Evolutionary conservation across 176 grass and related monocot genomes (phyloP), one percentile per base, ranked within the genome.

Genomic region (Calamus simplicifolius): DNA sequence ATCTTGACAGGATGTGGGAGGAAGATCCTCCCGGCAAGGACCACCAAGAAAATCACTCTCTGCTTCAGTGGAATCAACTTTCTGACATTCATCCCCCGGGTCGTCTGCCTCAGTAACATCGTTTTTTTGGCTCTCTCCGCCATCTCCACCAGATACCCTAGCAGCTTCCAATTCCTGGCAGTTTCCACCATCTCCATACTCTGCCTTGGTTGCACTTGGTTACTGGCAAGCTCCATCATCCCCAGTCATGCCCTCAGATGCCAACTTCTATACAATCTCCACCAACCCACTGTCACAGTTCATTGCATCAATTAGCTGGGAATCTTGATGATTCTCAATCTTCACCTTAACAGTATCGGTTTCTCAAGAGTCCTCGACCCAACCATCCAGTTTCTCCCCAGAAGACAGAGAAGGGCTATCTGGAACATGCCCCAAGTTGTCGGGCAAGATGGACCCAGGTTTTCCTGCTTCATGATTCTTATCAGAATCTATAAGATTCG

Each of bases 361-460:
- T 43, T 61, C 63, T 51, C 66, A 16, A 27, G 52, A 68, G 17
- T 17, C 62, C 49, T 75, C 60, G 19, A 48, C 59, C 18, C 43
- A 35, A 66, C 5, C 59, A 62, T 77, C 55, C 57, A 19, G 19
- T n/a, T 65, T 63, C 31, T 75, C 64, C 51, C 51, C 31, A 13
- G 69, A 53, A 51, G 28, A 71, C 19, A 68, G 7, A 10, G 64
- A 43, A 7, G 67, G 79, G 23, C 66, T 82, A 64, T 82, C 79
- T 17, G 55, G 67, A 48, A 76, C 73, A 62, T 62, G 68, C 25
- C 56, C 67, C 16, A 64, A 72, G 49, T 54, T 63, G 29, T 72
- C 50, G n/a, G 67, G 53, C 17, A 57, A 56, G 51, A 61, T 30
- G 8, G 66, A 27, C 25, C 50, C 19, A 13, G 25, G 21, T 17